These are phyloP conservation scores for Achaetomiella virescens DNA, from an alignment of 495 filamentous ascomycete genomes.

Conservation along the genomic window DNA sequence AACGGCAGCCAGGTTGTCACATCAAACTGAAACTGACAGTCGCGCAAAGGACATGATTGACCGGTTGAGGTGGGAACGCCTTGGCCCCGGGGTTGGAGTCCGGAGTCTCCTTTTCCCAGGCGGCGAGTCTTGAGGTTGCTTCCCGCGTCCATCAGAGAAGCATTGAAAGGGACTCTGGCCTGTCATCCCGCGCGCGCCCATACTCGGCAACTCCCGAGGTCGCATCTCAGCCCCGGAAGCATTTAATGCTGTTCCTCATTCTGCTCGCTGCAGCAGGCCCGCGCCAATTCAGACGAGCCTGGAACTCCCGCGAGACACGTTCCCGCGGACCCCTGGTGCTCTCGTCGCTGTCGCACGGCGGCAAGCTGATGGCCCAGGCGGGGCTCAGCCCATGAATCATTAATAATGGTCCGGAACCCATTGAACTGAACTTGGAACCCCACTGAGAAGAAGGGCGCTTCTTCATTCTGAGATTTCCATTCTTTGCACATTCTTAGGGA, in stretches of 20 bases:
- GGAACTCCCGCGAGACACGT: conserved; percentile 3
- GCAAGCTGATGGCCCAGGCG: conserved; percentile 8
- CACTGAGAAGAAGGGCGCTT: conserved; percentile 15
- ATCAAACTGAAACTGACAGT: too few species aligned
- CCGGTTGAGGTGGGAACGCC: too few species aligned
- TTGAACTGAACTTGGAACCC: conserved; percentile 14
- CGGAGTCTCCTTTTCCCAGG: not conserved
- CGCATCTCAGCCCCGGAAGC: not conserved
- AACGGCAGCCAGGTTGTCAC: too few species aligned
- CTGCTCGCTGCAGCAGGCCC: not conserved
- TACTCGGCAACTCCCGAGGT: not conserved
- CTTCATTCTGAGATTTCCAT: not conserved
- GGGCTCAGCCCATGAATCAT: conserved; percentile 27
- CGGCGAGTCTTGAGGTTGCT: not conserved
- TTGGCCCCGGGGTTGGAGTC: too few species aligned
- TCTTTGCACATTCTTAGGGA: not conserved
- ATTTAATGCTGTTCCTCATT: not conserved
- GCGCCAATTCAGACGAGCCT: not conserved
- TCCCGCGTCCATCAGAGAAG: too few species aligned
- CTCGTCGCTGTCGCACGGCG: not conserved
- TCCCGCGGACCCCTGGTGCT: not conserved
- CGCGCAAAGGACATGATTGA: too few species aligned
- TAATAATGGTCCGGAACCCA: conserved; percentile 22
- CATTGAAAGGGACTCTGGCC: too few species aligned
- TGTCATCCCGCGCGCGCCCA: not conserved